Base-by-base conservation (phyloP, 352 stramenopile genomes). In the Pythium brassicae region DNA sequence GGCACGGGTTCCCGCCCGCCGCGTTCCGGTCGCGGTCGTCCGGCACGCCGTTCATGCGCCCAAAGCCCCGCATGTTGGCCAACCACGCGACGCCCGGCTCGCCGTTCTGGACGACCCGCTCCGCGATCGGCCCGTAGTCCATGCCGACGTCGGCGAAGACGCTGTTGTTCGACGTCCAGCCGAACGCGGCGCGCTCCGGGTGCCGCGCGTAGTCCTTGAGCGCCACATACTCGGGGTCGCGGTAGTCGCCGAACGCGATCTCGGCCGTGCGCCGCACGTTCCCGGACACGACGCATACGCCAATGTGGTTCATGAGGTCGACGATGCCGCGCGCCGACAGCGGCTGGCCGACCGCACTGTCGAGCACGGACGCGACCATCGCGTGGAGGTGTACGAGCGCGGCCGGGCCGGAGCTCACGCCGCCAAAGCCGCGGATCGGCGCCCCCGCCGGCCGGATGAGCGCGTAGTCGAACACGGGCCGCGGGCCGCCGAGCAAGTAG, bases 41-140 rank as follows among this genome's bases (percentile, higher is more conserved):
- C 32, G 72, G 73, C 10, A 83, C 51, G 32, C 86, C 89, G 49
- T 89, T 87, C 90, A 98, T 98, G 39, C 92, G 77, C 4, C 88
- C 84, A 53, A 89, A 98, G 20, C 72, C 61, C 23, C 78, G 81
- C 92, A 98, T 98, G 62, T 98, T 98, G 35, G 97, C 82, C 17
- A 98, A 72, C 92, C 92, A 98, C n/a, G 89, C 90, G 49, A 98
- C 96, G 8, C 92, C 92, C 19, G 92, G 92, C 65, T 98, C 92
- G 35, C 92, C 92, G 53, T 97, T 98, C 48, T 68, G 60, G 29
- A 83, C 63, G 35, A 98, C 88, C 17, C 86, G 86, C 53, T 95
- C 62, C 29, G 81, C 89, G 55, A 97, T 91, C 34, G 80, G 72
- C 5, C 58, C 68, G 71, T 98, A 98, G 62, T 97, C 81, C 92